phyloP scores from a whole-genome alignment of 2,329 filamentous ascomycete genomes.

The Celoporthe dispersa region DNA sequence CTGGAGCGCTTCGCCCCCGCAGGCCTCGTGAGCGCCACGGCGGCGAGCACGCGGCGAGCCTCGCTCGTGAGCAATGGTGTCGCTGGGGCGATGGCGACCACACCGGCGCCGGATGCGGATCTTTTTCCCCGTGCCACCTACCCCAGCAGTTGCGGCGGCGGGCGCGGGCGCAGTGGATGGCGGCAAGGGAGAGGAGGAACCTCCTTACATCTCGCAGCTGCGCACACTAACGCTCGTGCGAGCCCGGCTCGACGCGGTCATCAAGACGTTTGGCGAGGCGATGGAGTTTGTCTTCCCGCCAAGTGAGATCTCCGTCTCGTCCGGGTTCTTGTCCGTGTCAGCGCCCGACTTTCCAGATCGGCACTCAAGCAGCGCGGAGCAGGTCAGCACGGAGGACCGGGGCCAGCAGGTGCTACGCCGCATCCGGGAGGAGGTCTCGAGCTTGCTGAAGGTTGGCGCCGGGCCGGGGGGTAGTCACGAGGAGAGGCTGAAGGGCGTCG shows the following conservation, averaged over 20 bases:
- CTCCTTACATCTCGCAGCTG: slow-evolving; percentile 75
- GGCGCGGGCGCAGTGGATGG: slow-evolving; percentile 4
- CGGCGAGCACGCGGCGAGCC: slow-evolving; percentile 32
- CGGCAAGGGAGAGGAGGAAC: slow-evolving; percentile 48
- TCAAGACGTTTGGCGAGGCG: slow-evolving; percentile 89
- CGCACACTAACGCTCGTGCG: slow-evolving; percentile 84
- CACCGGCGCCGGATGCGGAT: slow-evolving; percentile 26
- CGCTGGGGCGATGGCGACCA: slow-evolving; percentile 31
- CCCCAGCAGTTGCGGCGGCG: slow-evolving; percentile 16
- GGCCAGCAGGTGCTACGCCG: slow-evolving; percentile 78
- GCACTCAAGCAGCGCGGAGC: slow-evolving; percentile 48
- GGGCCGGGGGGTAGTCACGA: slow-evolving; percentile 18
- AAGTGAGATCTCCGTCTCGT: slow-evolving; percentile 81
- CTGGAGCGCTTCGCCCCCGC: slow-evolving; percentile 72
- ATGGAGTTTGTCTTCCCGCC: slow-evolving; percentile 95
- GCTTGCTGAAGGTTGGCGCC: slow-evolving; percentile 58
- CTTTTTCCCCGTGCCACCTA: slow-evolving; percentile 27
- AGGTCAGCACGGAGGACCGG: slow-evolving; percentile 79
- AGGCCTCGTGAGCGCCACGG: slow-evolving; percentile 41
- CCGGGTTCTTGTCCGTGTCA: slow-evolving; percentile 88
- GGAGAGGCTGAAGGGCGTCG: slow-evolving; percentile 66
- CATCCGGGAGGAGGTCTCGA: slow-evolving; percentile 72
- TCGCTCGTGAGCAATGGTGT: slow-evolving; percentile 30
- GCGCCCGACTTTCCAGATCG: slow-evolving; percentile 63
- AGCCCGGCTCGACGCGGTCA: slow-evolving; percentile 82